These are phyloP conservation scores for Gorgonomyces haynaldii DNA, from an alignment of 192 early-diverging fungal genomes.

Conservation along the genomic window DNA sequence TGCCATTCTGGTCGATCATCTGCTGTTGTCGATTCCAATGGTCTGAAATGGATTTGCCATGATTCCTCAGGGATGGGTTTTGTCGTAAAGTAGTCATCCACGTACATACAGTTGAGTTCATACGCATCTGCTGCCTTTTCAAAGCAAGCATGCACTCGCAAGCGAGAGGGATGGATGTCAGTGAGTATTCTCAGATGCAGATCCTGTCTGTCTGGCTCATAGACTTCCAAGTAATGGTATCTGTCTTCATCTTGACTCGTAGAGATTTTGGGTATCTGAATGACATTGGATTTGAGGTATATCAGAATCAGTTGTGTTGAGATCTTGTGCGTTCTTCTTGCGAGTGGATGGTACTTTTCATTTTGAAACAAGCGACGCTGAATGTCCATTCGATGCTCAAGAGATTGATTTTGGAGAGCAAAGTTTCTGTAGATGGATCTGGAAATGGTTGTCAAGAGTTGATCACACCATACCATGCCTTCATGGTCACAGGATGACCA, in stretches of 20 bases:
- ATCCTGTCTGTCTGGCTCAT: background rate
- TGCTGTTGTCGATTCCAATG: too few relatives aligned
- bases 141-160: background rate
- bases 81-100: background rate
- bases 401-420: background rate
- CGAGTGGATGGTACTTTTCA: background rate
- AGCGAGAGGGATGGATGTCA: background rate
- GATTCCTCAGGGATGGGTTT: background rate
- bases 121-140: background rate
- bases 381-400: background rate
- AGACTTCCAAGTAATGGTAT: background rate
- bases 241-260: background rate
- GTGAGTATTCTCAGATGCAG: background rate
- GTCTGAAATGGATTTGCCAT: background rate
- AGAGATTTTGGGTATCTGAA: background rate
- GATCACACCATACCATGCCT: slow-evolving; percentile 85
- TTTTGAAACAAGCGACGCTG: background rate
- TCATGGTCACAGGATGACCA: slow-evolving; percentile 85
- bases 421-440: slow-evolving; percentile 1
- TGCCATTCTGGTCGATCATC: background rate
- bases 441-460: slow-evolving; percentile 37
- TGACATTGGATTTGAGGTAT: too few relatives aligned
- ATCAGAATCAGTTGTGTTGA: background rate
- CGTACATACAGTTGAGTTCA: background rate
- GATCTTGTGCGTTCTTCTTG: background rate